phyloP scores from a whole-genome alignment of 2,329 filamentous ascomycete species.

The Rasamsonia emersonii region DNA sequence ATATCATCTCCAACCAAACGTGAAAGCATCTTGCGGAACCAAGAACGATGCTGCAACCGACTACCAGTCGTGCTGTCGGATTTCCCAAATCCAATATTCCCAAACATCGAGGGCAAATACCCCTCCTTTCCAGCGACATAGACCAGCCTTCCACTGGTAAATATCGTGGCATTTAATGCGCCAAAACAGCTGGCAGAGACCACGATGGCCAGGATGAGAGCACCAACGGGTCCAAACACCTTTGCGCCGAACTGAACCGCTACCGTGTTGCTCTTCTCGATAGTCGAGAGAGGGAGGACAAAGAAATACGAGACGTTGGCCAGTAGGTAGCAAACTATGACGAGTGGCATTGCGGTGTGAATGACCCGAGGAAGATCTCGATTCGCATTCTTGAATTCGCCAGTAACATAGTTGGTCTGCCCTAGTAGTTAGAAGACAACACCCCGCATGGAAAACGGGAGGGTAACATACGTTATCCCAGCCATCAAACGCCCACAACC shows the following conservation, averaged over 20 bases:
- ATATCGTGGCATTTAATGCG: conserved; percentile 86
- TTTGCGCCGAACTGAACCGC: conserved; percentile 86
- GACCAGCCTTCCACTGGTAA: conserved; percentile 83
- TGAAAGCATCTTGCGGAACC: conserved; percentile 51
- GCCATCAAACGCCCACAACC: conserved; percentile 95
- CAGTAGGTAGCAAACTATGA: conserved; percentile 81
- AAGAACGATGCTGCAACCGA: conserved; percentile 40
- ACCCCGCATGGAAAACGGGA: background rate
- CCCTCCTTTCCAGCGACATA: conserved; percentile 94
- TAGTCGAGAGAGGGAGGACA: conserved; percentile 69
- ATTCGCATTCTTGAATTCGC: conserved; percentile 86
- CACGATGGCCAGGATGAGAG: conserved; percentile 75
- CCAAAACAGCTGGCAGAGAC: conserved; percentile 91
- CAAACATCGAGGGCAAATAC: conserved; percentile 77
- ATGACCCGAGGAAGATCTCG: conserved; percentile 90
- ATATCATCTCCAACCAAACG: conserved; percentile 66
- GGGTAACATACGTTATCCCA: conserved; percentile 80
- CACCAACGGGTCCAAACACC: conserved; percentile 78
- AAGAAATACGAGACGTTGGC: conserved; percentile 93
- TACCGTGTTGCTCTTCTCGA: conserved; percentile 89
- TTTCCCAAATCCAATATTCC: conserved; percentile 63
- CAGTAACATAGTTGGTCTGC: conserved; percentile 93
- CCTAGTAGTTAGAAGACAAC: conserved; percentile 8
- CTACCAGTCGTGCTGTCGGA: conserved; percentile 19
- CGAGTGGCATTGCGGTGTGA: conserved; percentile 89